phyloP scores from a whole-genome alignment of 192 early-diverging fungal genomes.

The Coemansia sp. region DNA sequence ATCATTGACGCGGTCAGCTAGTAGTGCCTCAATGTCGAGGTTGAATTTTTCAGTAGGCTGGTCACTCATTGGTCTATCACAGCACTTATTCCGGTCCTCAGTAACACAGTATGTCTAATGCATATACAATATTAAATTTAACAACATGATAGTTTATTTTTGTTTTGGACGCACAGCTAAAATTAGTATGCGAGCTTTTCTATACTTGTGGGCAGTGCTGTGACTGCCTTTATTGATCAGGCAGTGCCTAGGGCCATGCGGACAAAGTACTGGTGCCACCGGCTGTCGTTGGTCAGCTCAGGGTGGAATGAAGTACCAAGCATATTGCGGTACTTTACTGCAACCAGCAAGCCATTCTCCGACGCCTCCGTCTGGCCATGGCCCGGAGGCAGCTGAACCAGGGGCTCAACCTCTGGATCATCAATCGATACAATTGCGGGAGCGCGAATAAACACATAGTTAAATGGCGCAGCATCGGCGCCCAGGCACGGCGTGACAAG shows the following conservation, averaged over 20 bases:
- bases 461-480: slow-evolving; percentile 40
- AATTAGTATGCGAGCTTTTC: too few relatives aligned
- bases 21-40: slow-evolving; percentile 34
- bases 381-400: slow-evolving; percentile 62
- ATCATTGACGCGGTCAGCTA: slow-evolving; percentile 37
- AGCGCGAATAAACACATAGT: slow-evolving; percentile 92
- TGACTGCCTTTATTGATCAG: neutral
- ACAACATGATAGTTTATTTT: too few relatives aligned
- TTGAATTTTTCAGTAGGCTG: neutral
- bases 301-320: slow-evolving; percentile 96
- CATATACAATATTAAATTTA: too few relatives aligned
- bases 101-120: too few relatives aligned
- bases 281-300: slow-evolving; percentile 85
- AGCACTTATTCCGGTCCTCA: too few relatives aligned
- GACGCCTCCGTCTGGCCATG: slow-evolving; percentile 52
- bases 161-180: too few relatives aligned
- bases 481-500: slow-evolving; percentile 61
- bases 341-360: slow-evolving; percentile 72
- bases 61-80: neutral
- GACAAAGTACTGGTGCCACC: slow-evolving; percentile 88
- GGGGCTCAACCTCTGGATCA: slow-evolving; percentile 69
- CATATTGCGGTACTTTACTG: slow-evolving; percentile 83
- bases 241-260: slow-evolving; percentile 31
- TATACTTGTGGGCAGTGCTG: too few relatives aligned
- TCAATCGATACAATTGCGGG: slow-evolving; percentile 77